Evolutionary conservation across 2,329 filamentous ascomycete species (phyloP).

Genomic region (Diaporthe destruens): DNA sequence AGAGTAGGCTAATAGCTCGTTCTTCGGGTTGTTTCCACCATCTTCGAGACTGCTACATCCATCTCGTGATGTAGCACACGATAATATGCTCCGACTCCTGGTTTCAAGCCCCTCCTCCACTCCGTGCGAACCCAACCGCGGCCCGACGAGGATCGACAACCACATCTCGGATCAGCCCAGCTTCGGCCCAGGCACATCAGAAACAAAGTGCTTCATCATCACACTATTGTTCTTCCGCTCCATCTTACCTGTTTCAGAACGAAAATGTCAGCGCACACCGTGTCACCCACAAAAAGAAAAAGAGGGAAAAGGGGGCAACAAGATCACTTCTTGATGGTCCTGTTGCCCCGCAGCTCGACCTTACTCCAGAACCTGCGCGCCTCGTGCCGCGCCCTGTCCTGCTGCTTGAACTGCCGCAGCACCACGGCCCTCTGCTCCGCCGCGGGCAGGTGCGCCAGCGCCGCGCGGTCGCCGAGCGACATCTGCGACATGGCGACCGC

Average conservation of each 20-base stretch:
- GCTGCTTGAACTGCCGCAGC: slow-evolving; percentile 47
- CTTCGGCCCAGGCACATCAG: slow-evolving; percentile 42
- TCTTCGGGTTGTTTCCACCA: too few species aligned
- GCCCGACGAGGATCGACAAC: background rate
- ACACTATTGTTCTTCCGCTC: slow-evolving; percentile 44
- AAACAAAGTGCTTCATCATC: slow-evolving; percentile 44
- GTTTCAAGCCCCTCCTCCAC: too few species aligned
- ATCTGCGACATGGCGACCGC: slow-evolving; percentile 38
- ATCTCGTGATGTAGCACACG: too few species aligned
- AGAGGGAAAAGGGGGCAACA: background rate
- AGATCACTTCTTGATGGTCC: slow-evolving; percentile 5
- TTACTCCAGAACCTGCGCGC: slow-evolving; percentile 44
- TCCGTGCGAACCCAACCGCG: too few species aligned
- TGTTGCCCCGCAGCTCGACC: slow-evolving; percentile 40
- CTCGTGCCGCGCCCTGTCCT: slow-evolving; percentile 45
- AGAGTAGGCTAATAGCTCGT: too few species aligned
- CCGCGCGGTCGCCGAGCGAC: slow-evolving; percentile 47
- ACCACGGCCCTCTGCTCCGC: slow-evolving; percentile 49
- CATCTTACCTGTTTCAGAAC: slow-evolving; percentile 27
- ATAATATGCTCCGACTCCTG: background rate
- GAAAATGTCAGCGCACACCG: background rate
- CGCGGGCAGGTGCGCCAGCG: slow-evolving; percentile 48
- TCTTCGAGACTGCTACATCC: background rate
- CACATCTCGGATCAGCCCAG: slow-evolving; percentile 3
- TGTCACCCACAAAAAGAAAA: background rate